These are phyloP conservation scores for Podila clonocystis DNA, from an alignment of 192 early-diverging fungal species.

Conservation along the genomic window DNA sequence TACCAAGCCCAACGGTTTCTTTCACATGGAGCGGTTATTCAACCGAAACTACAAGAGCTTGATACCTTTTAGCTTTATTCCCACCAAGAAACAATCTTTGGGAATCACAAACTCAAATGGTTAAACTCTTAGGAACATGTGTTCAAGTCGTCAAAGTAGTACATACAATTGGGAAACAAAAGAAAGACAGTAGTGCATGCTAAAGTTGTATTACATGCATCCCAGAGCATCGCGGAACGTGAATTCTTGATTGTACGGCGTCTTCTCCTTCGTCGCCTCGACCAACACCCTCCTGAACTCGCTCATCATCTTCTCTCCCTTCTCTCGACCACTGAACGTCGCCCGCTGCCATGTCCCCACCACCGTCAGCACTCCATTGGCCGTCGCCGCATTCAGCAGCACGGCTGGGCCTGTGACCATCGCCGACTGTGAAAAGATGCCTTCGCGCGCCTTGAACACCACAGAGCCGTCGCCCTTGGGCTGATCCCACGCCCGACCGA, in stretches of 20 bases:
- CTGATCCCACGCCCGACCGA: constrained; percentile 24
- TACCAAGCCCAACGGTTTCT: too few relatives aligned
- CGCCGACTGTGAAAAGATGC: constrained; percentile 20
- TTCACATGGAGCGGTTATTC: too few relatives aligned
- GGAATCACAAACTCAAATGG: too few relatives aligned
- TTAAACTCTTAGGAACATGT: too few relatives aligned
- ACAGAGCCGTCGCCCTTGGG: neutral
- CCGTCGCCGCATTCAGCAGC: constrained; percentile 21
- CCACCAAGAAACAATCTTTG: too few relatives aligned
- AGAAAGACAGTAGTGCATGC: too few relatives aligned
- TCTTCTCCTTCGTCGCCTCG: constrained; percentile 6
- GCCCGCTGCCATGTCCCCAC: constrained; percentile 18
- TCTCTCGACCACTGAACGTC: constrained; percentile 7
- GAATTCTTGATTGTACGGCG: neutral
- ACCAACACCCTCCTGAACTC: constrained; percentile 34
- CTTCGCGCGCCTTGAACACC: constrained; percentile 11
- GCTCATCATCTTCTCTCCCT: neutral
- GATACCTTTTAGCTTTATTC: too few relatives aligned
- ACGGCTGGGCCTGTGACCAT: neutral
- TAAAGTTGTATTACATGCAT: too few relatives aligned
- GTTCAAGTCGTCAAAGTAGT: too few relatives aligned
- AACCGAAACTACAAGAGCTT: too few relatives aligned
- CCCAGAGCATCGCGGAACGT: constrained; percentile 15
- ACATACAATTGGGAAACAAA: too few relatives aligned
- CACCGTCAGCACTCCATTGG: constrained; percentile 14